Conservation (phyloP, 495 filamentous ascomycete species). For the Aspergillus cavernicola region DNA sequence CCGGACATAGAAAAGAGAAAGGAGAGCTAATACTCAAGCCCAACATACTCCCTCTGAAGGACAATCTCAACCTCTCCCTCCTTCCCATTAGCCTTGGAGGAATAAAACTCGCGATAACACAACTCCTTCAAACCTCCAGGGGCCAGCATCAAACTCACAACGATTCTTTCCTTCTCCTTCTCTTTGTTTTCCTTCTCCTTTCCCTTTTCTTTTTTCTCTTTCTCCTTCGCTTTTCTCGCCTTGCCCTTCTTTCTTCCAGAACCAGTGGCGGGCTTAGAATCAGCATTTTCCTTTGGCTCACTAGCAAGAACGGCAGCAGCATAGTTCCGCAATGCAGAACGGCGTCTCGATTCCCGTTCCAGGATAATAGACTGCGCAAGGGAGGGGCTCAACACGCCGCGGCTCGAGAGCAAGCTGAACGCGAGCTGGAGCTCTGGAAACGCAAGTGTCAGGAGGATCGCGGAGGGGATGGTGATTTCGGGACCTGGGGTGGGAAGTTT, state of each 20-base stretch:
- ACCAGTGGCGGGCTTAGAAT: no score
- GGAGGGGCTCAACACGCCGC: constrained; percentile 2
- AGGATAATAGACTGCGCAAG: constrained; percentile 21
- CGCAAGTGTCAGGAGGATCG: constrained; percentile 25
- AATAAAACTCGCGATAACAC: constrained; percentile 10
- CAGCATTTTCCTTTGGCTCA: no score
- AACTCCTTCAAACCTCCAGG: constrained; percentile 5
- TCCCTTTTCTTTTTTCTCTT: neutral
- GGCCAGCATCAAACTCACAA: neutral
- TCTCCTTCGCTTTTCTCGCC: neutral
- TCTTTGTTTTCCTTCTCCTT: neutral
- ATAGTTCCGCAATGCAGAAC: constrained; percentile 19
- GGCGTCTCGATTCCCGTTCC: constrained; percentile 29
- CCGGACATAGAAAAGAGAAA: no score
- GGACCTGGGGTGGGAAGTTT: constrained; percentile 3
- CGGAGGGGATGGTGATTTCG: constrained; percentile 19
- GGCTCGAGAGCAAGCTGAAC: constrained; percentile 14
- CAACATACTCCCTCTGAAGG: constrained; percentile 2
- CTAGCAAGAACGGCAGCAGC: neutral
- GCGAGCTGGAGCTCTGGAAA: constrained; percentile 15
- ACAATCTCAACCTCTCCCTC: constrained; percentile 2
- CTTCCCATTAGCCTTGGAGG: neutral
- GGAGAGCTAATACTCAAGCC: neutral
- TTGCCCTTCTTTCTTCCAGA: neutral
- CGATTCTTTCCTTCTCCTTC: neutral